phyloP scores from a whole-genome alignment of 441 rosid genomes.

The Gossypium schwendimanii region DNA sequence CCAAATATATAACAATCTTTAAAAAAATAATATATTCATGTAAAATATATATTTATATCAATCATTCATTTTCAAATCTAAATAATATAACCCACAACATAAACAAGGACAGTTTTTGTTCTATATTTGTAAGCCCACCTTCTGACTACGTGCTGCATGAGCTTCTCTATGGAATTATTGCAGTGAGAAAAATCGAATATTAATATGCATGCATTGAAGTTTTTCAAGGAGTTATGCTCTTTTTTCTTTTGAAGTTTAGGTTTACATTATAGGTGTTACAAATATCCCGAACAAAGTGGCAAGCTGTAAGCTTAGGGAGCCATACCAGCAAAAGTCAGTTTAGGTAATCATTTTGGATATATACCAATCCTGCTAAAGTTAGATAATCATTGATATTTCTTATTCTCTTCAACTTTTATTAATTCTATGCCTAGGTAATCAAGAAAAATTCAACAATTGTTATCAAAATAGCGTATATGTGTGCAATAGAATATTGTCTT shows the following conservation, averaged over 20 bases:
- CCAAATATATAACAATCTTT: no score
- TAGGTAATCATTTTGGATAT: slow-evolving; percentile 3
- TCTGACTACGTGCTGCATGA: background rate
- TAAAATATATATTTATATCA: background rate
- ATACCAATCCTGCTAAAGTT: background rate
- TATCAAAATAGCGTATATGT: background rate
- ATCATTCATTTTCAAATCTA: background rate
- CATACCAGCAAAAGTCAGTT: background rate
- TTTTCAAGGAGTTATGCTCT: background rate
- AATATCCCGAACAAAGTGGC: slow-evolving; percentile 20
- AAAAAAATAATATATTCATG: no score
- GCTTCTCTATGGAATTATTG: background rate
- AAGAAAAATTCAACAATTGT: background rate
- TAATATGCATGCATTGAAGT: background rate
- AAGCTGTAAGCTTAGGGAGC: background rate
- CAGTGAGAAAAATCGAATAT: background rate
- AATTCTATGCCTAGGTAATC: background rate
- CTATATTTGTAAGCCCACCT: background rate
- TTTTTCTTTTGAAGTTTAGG: slow-evolving; percentile 23
- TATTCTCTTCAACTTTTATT: background rate
- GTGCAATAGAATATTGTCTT: background rate
- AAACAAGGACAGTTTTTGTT: background rate
- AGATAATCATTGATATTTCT: background rate
- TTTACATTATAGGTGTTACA: slow-evolving; percentile 39
- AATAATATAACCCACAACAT: background rate